Percentiles rank a stretch among this genome's conserved stretches.
Conservation (phyloP, 2,329 filamentous ascomycete genomes). For the Diatrype stigma region DNA sequence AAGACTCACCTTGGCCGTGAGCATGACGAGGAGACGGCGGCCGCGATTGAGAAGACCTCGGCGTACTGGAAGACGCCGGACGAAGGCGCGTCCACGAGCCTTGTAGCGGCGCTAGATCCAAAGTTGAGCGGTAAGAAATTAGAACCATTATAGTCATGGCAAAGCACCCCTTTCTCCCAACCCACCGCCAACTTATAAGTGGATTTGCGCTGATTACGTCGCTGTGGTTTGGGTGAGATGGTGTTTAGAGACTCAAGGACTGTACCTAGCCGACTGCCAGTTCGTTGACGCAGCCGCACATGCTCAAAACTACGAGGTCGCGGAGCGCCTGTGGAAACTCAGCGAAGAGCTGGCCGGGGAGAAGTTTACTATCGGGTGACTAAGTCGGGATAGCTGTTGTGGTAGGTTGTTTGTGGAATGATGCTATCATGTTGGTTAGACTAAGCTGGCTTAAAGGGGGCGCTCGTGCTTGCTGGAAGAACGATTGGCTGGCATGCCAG, state of each 20-base stretch:
- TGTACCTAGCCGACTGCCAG: conserved; percentile 36
- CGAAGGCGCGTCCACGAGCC: conserved; percentile 29
- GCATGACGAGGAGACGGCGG: conserved; percentile 28
- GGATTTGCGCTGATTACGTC: not conserved
- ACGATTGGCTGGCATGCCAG: too few relatives aligned
- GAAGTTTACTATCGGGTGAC: conserved; percentile 25
- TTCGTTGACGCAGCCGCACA: conserved; percentile 25
- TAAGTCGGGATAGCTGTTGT: too few relatives aligned
- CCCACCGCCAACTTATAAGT: too few relatives aligned
- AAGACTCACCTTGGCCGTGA: conserved; percentile 31
- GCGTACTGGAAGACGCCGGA: conserved; percentile 30
- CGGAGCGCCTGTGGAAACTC: conserved; percentile 35
- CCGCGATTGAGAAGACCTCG: conserved; percentile 21
- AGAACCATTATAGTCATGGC: too few relatives aligned
- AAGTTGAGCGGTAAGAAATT: conserved; percentile 22
- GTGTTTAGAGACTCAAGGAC: conserved; percentile 23
- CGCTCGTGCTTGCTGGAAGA: too few relatives aligned
- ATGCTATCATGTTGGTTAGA: too few relatives aligned
- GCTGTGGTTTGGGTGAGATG: not conserved
- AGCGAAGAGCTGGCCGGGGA: conserved; percentile 37
- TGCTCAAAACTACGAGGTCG: conserved; percentile 26
- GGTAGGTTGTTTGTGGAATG: too few relatives aligned
- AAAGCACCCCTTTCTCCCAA: too few relatives aligned
- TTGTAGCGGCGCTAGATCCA: conserved; percentile 32
- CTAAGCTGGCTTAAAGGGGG: too few relatives aligned